Percentiles rank a stretch among this genome's conserved stretches.
Conservation (phyloP, 2,329 filamentous ascomycete species). For the Phaeosphaeriaceae sp. region DNA sequence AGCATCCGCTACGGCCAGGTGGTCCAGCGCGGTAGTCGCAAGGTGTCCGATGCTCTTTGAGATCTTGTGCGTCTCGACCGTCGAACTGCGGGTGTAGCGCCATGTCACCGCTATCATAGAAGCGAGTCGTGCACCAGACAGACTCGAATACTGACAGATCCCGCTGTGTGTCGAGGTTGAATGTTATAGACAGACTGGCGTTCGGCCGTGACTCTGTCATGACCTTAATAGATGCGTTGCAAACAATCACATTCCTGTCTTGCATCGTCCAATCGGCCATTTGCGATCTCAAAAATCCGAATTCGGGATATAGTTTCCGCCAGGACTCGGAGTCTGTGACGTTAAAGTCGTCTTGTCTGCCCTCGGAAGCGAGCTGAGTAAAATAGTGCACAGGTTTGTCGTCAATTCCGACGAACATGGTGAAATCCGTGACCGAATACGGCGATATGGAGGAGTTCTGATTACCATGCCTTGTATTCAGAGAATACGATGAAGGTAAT, state of each 20-base stretch:
- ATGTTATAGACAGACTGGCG: conserved; percentile 40
- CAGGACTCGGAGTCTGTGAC: conserved; percentile 43
- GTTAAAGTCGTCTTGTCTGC: conserved; percentile 38
- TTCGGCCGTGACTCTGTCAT: conserved; percentile 47
- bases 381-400: conserved; percentile 48
- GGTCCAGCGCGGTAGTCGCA: conserved; percentile 27
- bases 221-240: conserved; percentile 52
- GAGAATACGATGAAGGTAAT: conserved; percentile 21
- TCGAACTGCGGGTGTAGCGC: conserved; percentile 31
- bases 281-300: conserved; percentile 30
- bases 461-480: conserved; percentile 11
- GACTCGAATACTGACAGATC: conserved; percentile 38
- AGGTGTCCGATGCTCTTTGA: conserved; percentile 29
- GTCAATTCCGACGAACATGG: conserved; percentile 51
- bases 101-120: conserved; percentile 39
- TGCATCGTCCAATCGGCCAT: conserved; percentile 29
- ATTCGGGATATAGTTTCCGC: conserved; percentile 41
- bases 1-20: conserved; percentile 21
- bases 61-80: conserved; percentile 21
- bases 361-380: conserved; percentile 40
- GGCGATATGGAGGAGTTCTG: conserved; percentile 18
- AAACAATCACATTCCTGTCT: conserved; percentile 47
- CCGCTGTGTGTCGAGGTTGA: conserved; percentile 44
- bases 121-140: conserved; percentile 42
- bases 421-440: conserved; percentile 43